A percentile compares a stretch with the other conserved stretches of the same genome.
Evolutionary conservation across 2,329 filamentous ascomycete species (phyloP).

Genomic region (Scytalidium sp.): DNA sequence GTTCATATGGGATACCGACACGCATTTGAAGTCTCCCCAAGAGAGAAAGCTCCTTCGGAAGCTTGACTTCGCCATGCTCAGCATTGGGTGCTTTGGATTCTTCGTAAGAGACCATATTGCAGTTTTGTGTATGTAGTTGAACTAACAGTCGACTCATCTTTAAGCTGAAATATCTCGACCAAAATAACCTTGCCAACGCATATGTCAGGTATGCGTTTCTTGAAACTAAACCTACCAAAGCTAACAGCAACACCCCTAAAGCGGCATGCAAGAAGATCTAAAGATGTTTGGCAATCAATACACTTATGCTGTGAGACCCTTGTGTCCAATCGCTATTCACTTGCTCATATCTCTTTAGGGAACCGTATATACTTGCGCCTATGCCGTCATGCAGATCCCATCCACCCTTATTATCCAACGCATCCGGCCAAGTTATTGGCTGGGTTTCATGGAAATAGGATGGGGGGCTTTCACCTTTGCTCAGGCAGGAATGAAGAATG

Average conservation of each 20-base stretch:
- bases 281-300: constrained; percentile 39
- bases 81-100: constrained; percentile 39
- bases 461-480: constrained; percentile 10
- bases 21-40: constrained; percentile 56
- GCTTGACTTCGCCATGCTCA: constrained; percentile 28
- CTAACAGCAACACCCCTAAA: constrained; percentile 8
- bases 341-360: not conserved
- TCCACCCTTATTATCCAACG: constrained; percentile 10
- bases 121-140: not conserved
- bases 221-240: not conserved
- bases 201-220: constrained; percentile 32
- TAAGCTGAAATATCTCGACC: constrained; percentile 41
- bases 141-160: not conserved
- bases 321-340: not conserved
- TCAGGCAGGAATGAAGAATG: constrained; percentile 6
- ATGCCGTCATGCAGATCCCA: constrained; percentile 11
- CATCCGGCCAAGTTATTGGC: constrained; percentile 7
- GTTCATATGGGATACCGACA: constrained; percentile 84
- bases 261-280: constrained; percentile 45
- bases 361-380: constrained; percentile 13
- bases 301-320: constrained; percentile 1
- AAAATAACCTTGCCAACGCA: constrained; percentile 31
- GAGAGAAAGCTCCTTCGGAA: constrained; percentile 74
- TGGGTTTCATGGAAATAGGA: constrained; percentile 8
- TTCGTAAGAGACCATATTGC: constrained; percentile 4